Base-by-base conservation (phyloP, 768 basidiomycete genomes). In the Lactifluus rugatus region DNA sequence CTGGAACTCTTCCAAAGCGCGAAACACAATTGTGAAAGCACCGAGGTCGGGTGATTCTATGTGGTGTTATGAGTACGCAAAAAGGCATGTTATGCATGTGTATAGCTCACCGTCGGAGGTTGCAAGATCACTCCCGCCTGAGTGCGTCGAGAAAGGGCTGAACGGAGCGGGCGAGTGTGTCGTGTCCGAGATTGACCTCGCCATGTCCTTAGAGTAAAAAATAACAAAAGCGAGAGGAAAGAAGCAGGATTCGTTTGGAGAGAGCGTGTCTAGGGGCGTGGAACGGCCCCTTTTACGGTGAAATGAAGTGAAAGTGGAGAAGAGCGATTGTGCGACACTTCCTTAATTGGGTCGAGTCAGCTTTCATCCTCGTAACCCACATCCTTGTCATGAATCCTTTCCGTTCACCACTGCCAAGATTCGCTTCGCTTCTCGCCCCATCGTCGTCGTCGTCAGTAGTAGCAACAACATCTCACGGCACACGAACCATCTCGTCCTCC, bases 11-110 rank as follows among this genome's bases (percentile, higher is more conserved):
- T 73, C 76, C 70, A 83, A 74, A 54, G 82, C 85, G n/a, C 85
- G 77, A 47, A 89, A 78, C 23, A 89, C 84, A 36, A 80, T 75
- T 14, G 75, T 79, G 69, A 89, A 88, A 9, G 84, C 83, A 7
- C 87, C 87, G 8, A 89, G 76, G 69, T 87, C 85, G 44, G 86
- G 86, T 58, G 79, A 77, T 67, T 87, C 79, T 81, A 31, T n/a
- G 25, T 54, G 53, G 31, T n/a, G 19, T 25, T 34, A 16, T 45
- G 25, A 37, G 26, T 16, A 25, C 14, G 41, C 34, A 50, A 25
- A 41, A 44, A 39, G 14, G 19, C 17, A 19, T 21, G n/a, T 16
- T 19, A 21, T n/a, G n/a, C 28, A 11, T 39, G 51, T 19, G n/a
- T n/a, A n/a, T 26, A 11, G 48, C 72, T 60, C 57, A 73, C 72